A percentile compares a stretch with the other conserved stretches of the same genome.
These are phyloP conservation scores for Sporothrix brasiliensis DNA, from an alignment of 2,329 filamentous ascomycete species.

Conservation along the genomic window DNA sequence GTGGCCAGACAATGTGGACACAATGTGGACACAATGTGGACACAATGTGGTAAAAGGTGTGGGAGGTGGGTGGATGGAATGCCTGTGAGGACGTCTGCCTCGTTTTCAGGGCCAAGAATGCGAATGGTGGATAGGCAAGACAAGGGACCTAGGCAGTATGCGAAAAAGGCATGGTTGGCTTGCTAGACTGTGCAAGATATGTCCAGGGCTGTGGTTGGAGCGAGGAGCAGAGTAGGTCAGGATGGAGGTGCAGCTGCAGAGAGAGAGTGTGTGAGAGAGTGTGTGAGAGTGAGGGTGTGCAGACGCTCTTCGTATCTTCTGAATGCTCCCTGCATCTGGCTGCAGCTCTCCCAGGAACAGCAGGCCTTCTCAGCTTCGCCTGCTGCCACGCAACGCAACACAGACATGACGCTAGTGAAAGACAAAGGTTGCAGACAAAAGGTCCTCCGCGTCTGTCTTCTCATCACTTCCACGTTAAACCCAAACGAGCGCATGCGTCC, in stretches of 20 bases:
- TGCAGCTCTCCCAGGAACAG: no score
- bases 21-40: slow-evolving; percentile 2
- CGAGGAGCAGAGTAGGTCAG: no score
- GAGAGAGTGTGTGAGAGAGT: no score
- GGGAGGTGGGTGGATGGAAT: neutral
- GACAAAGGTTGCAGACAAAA: no score
- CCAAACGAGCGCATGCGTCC: neutral
- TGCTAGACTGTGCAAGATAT: neutral
- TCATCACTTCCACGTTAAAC: neutral
- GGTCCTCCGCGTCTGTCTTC: neutral
- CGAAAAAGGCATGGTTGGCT: no score
- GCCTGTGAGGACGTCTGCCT: neutral
- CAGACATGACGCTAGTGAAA: slow-evolving; percentile 20
- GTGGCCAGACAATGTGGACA: slow-evolving; percentile 12
- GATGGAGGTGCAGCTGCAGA: no score
- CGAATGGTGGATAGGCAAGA: no score
- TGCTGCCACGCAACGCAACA: slow-evolving; percentile 18
- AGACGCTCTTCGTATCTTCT: no score
- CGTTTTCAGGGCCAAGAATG: neutral
- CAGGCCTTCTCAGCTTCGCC: neutral
- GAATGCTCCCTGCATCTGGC: no score
- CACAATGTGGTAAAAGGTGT: neutral
- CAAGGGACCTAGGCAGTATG: no score
- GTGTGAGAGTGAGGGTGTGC: no score
- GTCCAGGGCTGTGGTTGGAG: no score